Percentiles rank a stretch among this genome's conserved stretches.
phyloP scores from a whole-genome alignment of 306 rosid genomes.

The Trichosanthes truncata region DNA sequence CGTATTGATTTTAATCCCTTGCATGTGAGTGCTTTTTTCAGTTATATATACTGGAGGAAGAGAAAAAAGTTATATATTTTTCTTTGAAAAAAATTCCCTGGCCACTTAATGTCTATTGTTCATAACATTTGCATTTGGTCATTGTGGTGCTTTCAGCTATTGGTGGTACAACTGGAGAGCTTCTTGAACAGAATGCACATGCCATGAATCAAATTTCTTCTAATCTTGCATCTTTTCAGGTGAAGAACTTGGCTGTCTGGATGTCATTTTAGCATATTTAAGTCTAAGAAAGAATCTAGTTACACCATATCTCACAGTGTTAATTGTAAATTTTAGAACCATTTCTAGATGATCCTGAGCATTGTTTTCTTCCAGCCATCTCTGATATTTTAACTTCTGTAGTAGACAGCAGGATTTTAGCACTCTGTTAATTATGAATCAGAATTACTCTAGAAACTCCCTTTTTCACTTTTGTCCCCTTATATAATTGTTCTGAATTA shows the following conservation, averaged over 20 bases:
- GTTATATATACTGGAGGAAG: not conserved
- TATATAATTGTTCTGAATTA: not conserved
- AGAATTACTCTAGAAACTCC: not conserved
- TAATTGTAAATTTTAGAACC: not conserved
- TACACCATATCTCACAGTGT: not conserved
- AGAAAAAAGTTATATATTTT: too few relatives aligned
- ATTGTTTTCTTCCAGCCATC: not conserved
- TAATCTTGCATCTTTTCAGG: conserved; percentile 36
- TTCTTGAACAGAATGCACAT: conserved; percentile 37
- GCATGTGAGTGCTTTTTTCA: not conserved
- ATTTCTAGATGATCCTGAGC: not conserved
- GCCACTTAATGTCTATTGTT: not conserved
- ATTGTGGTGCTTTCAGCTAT: conserved; percentile 26
- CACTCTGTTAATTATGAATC: not conserved
- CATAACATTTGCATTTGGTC: conserved; percentile 7
- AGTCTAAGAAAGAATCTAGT: not conserved
- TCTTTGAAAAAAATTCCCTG: not conserved
- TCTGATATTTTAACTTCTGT: not conserved
- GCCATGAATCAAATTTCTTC: conserved; percentile 40
- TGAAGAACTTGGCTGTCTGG: conserved; percentile 9
- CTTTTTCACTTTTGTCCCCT: not conserved
- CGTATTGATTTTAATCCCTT: not conserved
- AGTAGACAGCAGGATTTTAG: not conserved
- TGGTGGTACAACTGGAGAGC: conserved; percentile 40
- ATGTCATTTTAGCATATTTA: not conserved